Evolutionary conservation across 495 filamentous ascomycete species (phyloP), one percentile per base, ranked within the genome.

Genomic region (Aspergillus indologenus): DNA sequence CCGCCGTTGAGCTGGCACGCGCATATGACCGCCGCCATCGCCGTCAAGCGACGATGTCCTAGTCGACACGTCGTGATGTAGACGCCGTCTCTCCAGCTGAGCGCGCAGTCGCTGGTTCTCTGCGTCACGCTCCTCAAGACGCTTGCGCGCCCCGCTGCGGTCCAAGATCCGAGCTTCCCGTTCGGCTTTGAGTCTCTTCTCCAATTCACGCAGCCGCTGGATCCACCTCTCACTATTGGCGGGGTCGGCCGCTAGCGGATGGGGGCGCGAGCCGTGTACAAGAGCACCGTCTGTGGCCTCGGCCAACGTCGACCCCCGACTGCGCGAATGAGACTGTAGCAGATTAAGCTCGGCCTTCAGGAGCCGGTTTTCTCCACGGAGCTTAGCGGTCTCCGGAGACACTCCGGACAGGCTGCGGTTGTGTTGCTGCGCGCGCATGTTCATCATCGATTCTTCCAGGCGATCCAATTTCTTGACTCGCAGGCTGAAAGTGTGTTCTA

Each of bases 401-500:
- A 70, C 78, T 65, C 63, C 81, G 70, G 68, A 85, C 14, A 77
- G 72, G 58, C 71, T 68, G 31, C 75, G 68, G 58, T 70, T 69
- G 21, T 74, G 66, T 34, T 66, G 61, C 45, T 66, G 65, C 18
- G 71, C 65, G n/a, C 75, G 71, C 57, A 80, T 68, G 46, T 71
- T 78, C 59, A 77, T 81, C 19, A 92, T 83, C 3, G 89, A 80
- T 19, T 83, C 81, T 71, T 98, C 94, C 0, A 98, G 79, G 2
- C 89, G 83, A 42, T 98, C 94, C n/a, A 98, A 79, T 58, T 90
- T 88, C 70, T 93, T 92, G 64, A 87, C 84, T 21, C 92, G 87
- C 21, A 84, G 70, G 55, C 91, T 87, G 44, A 96, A 84, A 22
- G 84, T 87, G 60, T 85, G 85, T 73, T 97, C 92, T 20, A 98